Evolutionary conservation across 345 rosid species (phyloP), one percentile per base, ranked within the genome.

Genomic region (Alliaria petiolata): DNA sequence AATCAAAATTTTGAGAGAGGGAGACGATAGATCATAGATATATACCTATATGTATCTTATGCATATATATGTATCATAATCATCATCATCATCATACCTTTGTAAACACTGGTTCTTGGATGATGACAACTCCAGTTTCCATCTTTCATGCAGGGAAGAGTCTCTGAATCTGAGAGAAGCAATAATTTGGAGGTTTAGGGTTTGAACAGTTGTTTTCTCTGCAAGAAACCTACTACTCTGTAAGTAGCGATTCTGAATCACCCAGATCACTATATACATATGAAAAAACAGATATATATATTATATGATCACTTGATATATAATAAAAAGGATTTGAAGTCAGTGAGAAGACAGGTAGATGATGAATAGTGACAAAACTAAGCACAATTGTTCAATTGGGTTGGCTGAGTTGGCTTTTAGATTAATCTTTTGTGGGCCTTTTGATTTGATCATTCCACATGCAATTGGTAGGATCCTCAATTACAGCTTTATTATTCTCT

Each of bases 121-220:
- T 73, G 53, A 79, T 39, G 70, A 66, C 85, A 61, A 70, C 78
- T 88, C 72, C 91, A 34, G 91, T 81, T 50, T 84, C 89, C 97
- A 88, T 87, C 65, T 60, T 46, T 81, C 78, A 75, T 80, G 73
- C 76, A 45, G 39, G 39, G 10, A 53, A 52, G 57, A 28, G 57
- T 51, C 17, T 26, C 19, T 52, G 57, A 7, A 14, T 52, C 20
- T 28, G 34, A n/a, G 75, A 30, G 61, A 50, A 66, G 33, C 9
- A 42, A 35, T 22, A 47, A 64, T 46, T 44, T 74, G 43, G 36
- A 74, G 71, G 36, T 65, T 74, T 59, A 67, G 61, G 49, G 72
- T 47, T 59, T 51, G 52, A 50, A 59, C 15, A 59, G 74, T 67
- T 67, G 74, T 60, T 75, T 67, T 22, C 51, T 67, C 69, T 35